Base-by-base conservation (phyloP, 2,329 filamentous ascomycete genomes). In the Fusarium sp. region DNA sequence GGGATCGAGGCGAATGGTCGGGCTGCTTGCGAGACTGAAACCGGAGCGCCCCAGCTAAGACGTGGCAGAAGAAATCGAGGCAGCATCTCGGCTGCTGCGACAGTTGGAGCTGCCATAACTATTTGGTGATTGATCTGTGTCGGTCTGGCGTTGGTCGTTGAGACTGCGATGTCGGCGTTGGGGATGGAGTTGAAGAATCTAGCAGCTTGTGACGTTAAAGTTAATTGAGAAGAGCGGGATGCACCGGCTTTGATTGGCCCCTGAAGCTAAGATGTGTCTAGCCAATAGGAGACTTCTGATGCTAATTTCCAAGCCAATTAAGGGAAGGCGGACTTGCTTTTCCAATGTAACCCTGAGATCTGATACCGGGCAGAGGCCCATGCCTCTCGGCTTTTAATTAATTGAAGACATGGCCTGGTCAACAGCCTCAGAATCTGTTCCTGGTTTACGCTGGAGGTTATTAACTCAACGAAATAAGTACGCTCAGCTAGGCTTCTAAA, bases 21-120 rank as follows among this genome's bases (percentile, higher is more conserved):
- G 19, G 71, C 65, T 26, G 67, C 64, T 61, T 62, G 73, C 54
- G 71, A 76, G 45, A 68, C 72, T 57, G 72, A 72, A 51, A 56
- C 71, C 61, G 67, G 78, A 70, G 77, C 75, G 67, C 59, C 72
- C 86, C 86, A 88, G 79, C 86, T 89, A 21, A 88, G 78, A 23
- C 83, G 82, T 6, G 86, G 86, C 18, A 88, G 83, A 14, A 88
- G 79, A 65, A 88, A 88, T 30, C 82, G 80, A 19, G 86, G 86
- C 12, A 88, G 74, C 39, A 81, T 77, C 60, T 84, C 82, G 3
- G 77, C 74, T 12, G 80, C 75, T 56, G 71, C 62, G 52, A 71
- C 49, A 42, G 65, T 71, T 11, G 75, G 67, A 26, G 69, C 66
- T 28, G 75, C 74, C 77, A 81, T 79, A 26, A 6, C 31, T 51